Percentiles rank a stretch among this genome's conserved stretches.
phyloP scores from a whole-genome alignment of 306 rosid species.

The Vigna hirtella region DNA sequence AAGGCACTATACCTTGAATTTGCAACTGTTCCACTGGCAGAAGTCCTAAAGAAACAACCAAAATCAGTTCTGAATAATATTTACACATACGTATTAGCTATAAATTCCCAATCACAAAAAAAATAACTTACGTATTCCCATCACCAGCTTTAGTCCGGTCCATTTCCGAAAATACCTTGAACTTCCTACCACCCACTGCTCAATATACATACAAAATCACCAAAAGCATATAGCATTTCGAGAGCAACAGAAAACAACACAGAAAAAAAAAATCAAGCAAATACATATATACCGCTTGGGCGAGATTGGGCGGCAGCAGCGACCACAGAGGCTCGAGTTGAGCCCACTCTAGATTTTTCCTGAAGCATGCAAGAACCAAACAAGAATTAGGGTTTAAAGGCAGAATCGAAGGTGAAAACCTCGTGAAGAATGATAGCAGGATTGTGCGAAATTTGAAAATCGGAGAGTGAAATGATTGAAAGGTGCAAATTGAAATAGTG shows the following conservation, averaged over 20 bases:
- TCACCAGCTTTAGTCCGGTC: slow-evolving; percentile 53
- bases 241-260: not conserved
- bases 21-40: slow-evolving; percentile 37
- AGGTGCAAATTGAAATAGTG: not conserved
- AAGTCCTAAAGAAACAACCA: slow-evolving; percentile 35
- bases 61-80: slow-evolving; percentile 6
- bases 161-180: slow-evolving; percentile 63
- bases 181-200: slow-evolving; percentile 53
- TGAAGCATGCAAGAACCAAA: slow-evolving; percentile 40
- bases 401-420: not conserved
- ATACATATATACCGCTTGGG: slow-evolving; percentile 44
- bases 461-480: not conserved
- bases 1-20: slow-evolving; percentile 47
- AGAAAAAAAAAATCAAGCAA: not conserved
- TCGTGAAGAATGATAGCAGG: not conserved
- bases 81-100: not conserved
- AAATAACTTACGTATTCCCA: slow-evolving; percentile 46
- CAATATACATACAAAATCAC: not conserved
- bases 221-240: slow-evolving; percentile 8
- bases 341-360: slow-evolving; percentile 53
- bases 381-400: not conserved
- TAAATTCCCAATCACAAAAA: not conserved
- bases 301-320: slow-evolving; percentile 48
- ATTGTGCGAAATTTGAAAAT: slow-evolving; percentile 17
- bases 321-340: slow-evolving; percentile 41